Base-by-base conservation (phyloP, 1,284 basidiomycete species). In the Ganoderma boninense region DNA sequence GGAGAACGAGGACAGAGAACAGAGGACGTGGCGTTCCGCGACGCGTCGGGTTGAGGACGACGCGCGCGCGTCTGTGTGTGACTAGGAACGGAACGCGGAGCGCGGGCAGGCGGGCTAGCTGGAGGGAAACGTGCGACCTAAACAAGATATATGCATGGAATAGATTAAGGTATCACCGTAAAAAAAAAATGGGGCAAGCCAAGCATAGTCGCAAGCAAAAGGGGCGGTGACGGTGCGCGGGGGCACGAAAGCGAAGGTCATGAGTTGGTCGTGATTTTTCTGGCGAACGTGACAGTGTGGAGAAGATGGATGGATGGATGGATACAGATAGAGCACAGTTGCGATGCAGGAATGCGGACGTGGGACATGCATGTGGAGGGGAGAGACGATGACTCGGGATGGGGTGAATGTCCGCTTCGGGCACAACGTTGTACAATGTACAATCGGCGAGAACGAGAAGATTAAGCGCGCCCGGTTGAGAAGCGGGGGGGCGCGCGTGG, bases 361-460 rank as follows among this genome's bases (percentile, higher is more conserved):
- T 13, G 52, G 26, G 52, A 54, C 20, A 56, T 38, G 38, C 7
- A 38, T 10, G 10, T 38, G 7, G 35, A 35, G 7, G 52, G 13
- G 29, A 7, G 29, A 20, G 54, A 35, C 65, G 67, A 43, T 20
- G 64, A 62, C 40, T 38, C 38, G 38, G 38, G 62, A 56, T 42
- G n/a, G 29, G 29, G 29, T 32, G 56, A 71, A 66, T 69, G 71
- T 71, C 70, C 70, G 65, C 68, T 49, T 65, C 60, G 65, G 64
- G 67, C 67, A 71, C 69, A 64, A 69, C 67, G 66, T 68, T 66
- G 71, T 74, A 74, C 73, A 74, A 57, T 66, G 71, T 74, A 74
- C 73, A 74, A 49, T 61, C 66, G 64, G 44, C 44, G 54, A 62
- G 71, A 38, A 38, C 38, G 38, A 35, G 46, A 69, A 44, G 56